Base-by-base conservation (phyloP, 202 grass and related monocot genomes). In the Zoysia matrella region DNA sequence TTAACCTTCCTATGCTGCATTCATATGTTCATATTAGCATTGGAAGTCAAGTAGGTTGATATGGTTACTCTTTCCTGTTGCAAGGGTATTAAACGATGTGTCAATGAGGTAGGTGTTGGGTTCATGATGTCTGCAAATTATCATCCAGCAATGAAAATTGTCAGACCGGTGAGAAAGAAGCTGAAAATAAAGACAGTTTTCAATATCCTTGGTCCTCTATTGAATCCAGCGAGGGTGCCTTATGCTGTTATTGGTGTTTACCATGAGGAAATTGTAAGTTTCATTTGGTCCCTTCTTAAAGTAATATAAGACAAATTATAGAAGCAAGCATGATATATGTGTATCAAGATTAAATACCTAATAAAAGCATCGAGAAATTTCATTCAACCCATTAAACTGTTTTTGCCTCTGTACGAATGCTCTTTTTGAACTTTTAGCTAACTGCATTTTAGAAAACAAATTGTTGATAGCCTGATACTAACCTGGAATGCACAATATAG, bases 101-200 rank as follows among this genome's bases (percentile, higher is more conserved):
- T 99, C 56, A 91, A 94, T 77, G 91, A 93, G 78, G 91, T 88
- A 14, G 87, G 88, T n/a, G 94, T 99, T 47, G 96, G 87, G 36
- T 99, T 99, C 87, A 99, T 99, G 96, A 99, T 99, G 96, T 73
- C 96, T 88, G 90, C 91, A 70, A 92, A 94, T 89, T 99, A 96
- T 76, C 96, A 99, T 71, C 93, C 93, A 15, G 93, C 93, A 68
- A 99, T 99, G 96, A 96, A 96, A 82, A 89, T 99, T 68, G 96
- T 99, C 81, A 82, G 60, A 30, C 92, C 89, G 13, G 93, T 96
- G 71, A 94, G 93, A 67, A 99, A 88, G 91, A 95, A 87, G 48
- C 87, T 99, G 65, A 96, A 92, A 87, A 90, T 96, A 79, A 94
- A 99, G 89, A 99, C 93, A 14, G 80, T 99, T 65, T 99, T 99